Evolutionary conservation across 2,329 filamentous ascomycete genomes (phyloP), one percentile per base, ranked within the genome.

Genomic region (Scytalidium sp.): DNA sequence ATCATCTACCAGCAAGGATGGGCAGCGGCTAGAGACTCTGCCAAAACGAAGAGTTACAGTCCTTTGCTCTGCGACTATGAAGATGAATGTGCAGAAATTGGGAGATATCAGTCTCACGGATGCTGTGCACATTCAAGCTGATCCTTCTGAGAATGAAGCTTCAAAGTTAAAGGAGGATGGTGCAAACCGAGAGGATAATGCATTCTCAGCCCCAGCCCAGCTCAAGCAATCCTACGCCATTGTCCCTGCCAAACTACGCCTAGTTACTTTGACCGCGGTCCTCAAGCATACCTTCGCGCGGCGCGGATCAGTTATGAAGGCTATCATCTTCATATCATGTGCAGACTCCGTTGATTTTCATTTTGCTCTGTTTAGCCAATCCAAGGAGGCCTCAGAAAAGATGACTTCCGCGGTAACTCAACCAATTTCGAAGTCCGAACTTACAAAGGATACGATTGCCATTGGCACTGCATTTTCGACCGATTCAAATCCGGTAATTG

Each of bases 291-390:
- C 91, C 0, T 97, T 99, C 67, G 85, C 90, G 50, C 81, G 92
- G 17, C 89, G 88, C 67, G 93, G 91, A 0, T 90, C 90, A 1
- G 88, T 96, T 17, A 97, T 96, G 89, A 97, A 99, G 69, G 89
- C 88, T 19, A 97, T 99, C 53, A 79, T 99, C 29, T 99, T 99
- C 71, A 88, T 99, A 44, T 96, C 93, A 10, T 99, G 94, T 63
- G 92, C 94, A 19, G 94, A 99, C 67, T 94, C 90, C 1, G 94
- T 97, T 51, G 91, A 99, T 66, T 99, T 97, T 61, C 93, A 97
- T 67, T 97, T 91, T 66, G 88, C 95, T 53, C 73, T 96, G 3
- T 81, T 99, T 50, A 85, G 52, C 47, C 63, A 51, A 55, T 50
- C 55, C 59, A 19, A 53, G 25, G 54, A 59, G 23, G 45, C 50